These are phyloP conservation scores for Aspergillus novofumigatus DNA, from an alignment of 2,329 filamentous ascomycete species.

Conservation along the genomic window DNA sequence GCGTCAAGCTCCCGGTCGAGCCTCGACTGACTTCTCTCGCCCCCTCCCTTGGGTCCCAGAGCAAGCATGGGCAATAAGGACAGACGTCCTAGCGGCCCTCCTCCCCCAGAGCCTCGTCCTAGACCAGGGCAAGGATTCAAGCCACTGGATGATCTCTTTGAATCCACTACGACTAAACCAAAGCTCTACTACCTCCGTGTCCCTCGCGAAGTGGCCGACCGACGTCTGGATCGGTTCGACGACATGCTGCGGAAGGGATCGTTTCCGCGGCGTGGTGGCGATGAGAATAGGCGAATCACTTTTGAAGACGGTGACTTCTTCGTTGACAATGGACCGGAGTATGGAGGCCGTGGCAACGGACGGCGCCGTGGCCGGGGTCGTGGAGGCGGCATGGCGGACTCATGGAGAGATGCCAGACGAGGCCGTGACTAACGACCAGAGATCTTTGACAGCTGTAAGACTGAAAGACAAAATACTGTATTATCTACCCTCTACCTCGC, in stretches of 20 bases:
- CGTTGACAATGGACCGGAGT: slow-evolving; percentile 69
- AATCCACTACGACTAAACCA: slow-evolving; percentile 58
- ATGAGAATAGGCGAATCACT: slow-evolving; percentile 65
- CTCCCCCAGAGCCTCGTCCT: slow-evolving; percentile 13
- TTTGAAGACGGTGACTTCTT: slow-evolving; percentile 65
- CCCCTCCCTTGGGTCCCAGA: slow-evolving; percentile 22
- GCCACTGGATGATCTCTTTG: slow-evolving; percentile 58
- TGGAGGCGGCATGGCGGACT: slow-evolving; percentile 23
- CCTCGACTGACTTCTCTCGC: slow-evolving; percentile 15
- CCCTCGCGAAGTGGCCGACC: slow-evolving; percentile 57
- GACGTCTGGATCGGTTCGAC: slow-evolving; percentile 60
- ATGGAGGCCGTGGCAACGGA: slow-evolving; percentile 39
- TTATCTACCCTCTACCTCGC: background rate
- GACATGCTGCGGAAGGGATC: slow-evolving; percentile 38
- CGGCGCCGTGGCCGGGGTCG: slow-evolving; percentile 29
- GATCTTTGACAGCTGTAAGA: background rate
- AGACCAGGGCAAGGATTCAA: slow-evolving; percentile 45
- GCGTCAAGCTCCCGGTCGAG: slow-evolving; percentile 9
- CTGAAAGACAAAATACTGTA: background rate
- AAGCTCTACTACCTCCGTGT: slow-evolving; percentile 66
- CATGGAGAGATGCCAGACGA: slow-evolving; percentile 12
- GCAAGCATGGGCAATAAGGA: slow-evolving; percentile 21
- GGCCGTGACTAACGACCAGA: slow-evolving; percentile 5
- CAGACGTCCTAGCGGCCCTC: slow-evolving; percentile 23
- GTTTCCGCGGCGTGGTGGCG: slow-evolving; percentile 36